phyloP scores from a whole-genome alignment of 2,329 filamentous ascomycete genomes.

The Beauveria asiatica region DNA sequence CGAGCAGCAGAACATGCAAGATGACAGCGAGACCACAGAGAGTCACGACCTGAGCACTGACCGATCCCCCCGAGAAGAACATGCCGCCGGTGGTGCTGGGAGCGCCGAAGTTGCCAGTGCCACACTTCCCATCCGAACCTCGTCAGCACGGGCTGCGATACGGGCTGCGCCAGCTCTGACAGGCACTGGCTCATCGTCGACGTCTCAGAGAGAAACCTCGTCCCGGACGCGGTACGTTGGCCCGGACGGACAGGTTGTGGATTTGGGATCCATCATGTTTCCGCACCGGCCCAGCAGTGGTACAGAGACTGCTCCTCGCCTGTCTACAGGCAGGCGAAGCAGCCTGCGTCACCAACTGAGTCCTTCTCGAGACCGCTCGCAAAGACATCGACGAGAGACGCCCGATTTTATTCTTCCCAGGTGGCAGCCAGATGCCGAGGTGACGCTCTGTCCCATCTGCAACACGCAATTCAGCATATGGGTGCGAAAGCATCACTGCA shows the following conservation, averaged over 20 bases:
- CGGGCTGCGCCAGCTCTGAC: background rate
- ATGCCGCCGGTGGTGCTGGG: background rate
- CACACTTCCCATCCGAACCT: constrained; percentile 14
- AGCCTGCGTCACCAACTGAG: background rate
- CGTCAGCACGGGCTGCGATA: constrained; percentile 6
- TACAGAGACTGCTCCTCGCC: background rate
- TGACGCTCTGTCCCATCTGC: constrained; percentile 79
- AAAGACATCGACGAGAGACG: constrained; percentile 3
- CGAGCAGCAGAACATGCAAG: background rate
- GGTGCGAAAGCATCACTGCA: constrained; percentile 87
- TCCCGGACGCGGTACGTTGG: background rate
- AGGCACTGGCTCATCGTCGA: background rate
- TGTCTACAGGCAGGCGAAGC: background rate
- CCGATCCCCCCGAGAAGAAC: background rate
- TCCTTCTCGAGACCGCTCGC: background rate
- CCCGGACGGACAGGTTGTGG: background rate
- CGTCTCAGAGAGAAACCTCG: background rate
- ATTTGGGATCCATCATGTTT: constrained; percentile 3
- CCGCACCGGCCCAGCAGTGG: background rate
- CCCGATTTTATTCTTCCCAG: constrained; percentile 53
- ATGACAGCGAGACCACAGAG: background rate
- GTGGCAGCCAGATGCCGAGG: constrained; percentile 86
- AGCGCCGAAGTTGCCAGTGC: constrained; percentile 3
- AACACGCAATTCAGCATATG: constrained; percentile 71
- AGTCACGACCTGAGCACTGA: background rate